Conservation (phyloP, 257 asterid species). For the Leptodermis oblonga region DNA sequence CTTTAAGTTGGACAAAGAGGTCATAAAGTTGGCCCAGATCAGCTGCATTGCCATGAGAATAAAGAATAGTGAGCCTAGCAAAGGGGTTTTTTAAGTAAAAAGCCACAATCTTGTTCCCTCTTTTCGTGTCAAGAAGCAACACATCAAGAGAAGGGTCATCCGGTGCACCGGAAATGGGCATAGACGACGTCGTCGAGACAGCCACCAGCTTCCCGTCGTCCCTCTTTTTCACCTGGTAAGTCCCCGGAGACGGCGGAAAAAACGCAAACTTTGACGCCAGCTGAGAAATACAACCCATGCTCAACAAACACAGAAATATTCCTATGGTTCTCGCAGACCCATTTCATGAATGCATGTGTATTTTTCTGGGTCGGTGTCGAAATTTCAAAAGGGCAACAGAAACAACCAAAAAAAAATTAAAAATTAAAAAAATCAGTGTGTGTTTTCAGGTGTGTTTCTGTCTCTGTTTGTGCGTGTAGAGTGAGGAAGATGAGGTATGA, state of each 20-base stretch:
- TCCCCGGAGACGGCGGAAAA: conserved; percentile 91
- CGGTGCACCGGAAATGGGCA: conserved; percentile 50
- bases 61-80: conserved; percentile 82
- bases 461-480: conserved; percentile 22
- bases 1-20: conserved; percentile 91
- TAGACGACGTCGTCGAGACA: conserved; percentile 60
- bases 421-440: neutral
- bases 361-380: conserved; percentile 16
- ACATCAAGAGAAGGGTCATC: conserved; percentile 81
- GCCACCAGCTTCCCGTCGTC: conserved; percentile 82
- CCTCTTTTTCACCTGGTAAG: conserved; percentile 72
- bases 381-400: neutral
- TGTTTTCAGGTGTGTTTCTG: neutral
- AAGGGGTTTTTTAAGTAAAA: conserved; percentile 83
- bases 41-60: conserved; percentile 98
- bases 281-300: conserved; percentile 93
- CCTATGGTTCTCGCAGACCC: conserved; percentile 30
- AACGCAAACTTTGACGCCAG: conserved; percentile 95
- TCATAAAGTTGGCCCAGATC: conserved; percentile 98
- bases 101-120: conserved; percentile 89
- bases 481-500: conserved; percentile 20
- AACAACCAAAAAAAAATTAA: neutral
- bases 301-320: too few species aligned
- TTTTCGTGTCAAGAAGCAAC: conserved; percentile 51
- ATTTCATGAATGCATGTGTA: conserved; percentile 56